phyloP scores from a whole-genome alignment of 164 flowering plant genomes.

The Aristolochia contorta region DNA sequence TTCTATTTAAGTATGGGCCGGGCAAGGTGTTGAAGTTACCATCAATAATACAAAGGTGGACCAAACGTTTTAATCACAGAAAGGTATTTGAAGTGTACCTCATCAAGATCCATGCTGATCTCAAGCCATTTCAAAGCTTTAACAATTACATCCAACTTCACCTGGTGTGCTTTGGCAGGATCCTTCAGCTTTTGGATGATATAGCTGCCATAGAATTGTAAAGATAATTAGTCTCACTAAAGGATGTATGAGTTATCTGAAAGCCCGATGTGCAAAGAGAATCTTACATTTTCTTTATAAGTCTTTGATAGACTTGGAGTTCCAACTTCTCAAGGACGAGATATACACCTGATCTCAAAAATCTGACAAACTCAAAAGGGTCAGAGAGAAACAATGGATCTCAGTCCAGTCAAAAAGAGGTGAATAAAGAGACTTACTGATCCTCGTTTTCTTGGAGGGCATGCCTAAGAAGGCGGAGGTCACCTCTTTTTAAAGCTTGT shows the following conservation, averaged over 20 bases:
- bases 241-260: not conserved
- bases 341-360: constrained; percentile 90
- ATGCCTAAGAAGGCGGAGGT: constrained; percentile 77
- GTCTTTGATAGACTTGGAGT: constrained; percentile 92
- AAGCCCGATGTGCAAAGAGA: not conserved
- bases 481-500: constrained; percentile 76
- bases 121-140: constrained; percentile 92
- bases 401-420: not conserved
- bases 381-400: not conserved
- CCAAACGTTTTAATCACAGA: not conserved
- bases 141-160: constrained; percentile 81
- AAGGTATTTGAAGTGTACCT: constrained; percentile 32
- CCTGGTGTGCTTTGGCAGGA: constrained; percentile 86
- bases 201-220: constrained; percentile 30
- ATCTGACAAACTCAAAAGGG: constrained; percentile 29
- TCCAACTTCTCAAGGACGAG: constrained; percentile 96
- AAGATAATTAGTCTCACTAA: no score
- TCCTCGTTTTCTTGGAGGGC: constrained; percentile 91
- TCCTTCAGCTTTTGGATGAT: constrained; percentile 85
- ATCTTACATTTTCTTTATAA: constrained; percentile 90
- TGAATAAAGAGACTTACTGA: constrained; percentile 25
- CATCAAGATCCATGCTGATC: constrained; percentile 91
- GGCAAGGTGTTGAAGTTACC: not conserved
- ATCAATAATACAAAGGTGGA: not conserved
- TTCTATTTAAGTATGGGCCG: not conserved